These are phyloP conservation scores for Saturnispora kantuleensis DNA, from an alignment of 805 yeast genomes.

Conservation along the genomic window DNA sequence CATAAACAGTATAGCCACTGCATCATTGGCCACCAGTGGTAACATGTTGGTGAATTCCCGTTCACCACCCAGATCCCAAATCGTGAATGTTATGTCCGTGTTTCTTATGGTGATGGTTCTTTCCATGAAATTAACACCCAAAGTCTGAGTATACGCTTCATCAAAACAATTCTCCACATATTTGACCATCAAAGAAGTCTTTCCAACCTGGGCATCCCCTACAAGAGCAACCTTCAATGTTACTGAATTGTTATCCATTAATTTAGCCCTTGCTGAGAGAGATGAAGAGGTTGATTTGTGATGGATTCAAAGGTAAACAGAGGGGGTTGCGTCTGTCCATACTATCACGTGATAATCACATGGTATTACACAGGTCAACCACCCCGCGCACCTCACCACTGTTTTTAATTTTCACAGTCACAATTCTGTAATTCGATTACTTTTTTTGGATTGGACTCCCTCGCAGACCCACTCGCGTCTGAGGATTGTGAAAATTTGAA, in stretches of 20 bases:
- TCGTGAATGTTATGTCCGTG: conserved; percentile 81
- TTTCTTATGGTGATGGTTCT: conserved; percentile 73
- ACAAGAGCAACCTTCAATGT: conserved; percentile 82
- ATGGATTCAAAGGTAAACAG: neutral
- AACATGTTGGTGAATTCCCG: conserved; percentile 92
- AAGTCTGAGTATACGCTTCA: conserved; percentile 84
- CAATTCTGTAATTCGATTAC: neutral
- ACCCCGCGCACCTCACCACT: too few species aligned
- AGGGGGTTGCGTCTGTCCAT: neutral
- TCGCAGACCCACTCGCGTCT: neutral
- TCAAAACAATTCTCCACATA: conserved; percentile 93
- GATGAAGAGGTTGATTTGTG: neutral
- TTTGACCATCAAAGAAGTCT: conserved; percentile 92
- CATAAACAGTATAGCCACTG: conserved; percentile 83
- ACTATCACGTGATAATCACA: neutral
- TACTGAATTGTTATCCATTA: conserved; percentile 30
- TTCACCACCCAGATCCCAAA: conserved; percentile 97
- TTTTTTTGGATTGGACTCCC: neutral
- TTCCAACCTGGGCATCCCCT: conserved; percentile 95
- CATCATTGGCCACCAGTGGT: conserved; percentile 84
- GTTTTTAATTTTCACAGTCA: neutral
- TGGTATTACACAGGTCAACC: neutral
- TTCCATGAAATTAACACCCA: conserved; percentile 94
- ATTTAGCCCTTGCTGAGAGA: neutral
- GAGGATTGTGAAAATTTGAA: conserved; percentile 1